Evolutionary conservation across 1,284 basidiomycete species (phyloP).

Genomic region (Gymnopus androsaceus): DNA sequence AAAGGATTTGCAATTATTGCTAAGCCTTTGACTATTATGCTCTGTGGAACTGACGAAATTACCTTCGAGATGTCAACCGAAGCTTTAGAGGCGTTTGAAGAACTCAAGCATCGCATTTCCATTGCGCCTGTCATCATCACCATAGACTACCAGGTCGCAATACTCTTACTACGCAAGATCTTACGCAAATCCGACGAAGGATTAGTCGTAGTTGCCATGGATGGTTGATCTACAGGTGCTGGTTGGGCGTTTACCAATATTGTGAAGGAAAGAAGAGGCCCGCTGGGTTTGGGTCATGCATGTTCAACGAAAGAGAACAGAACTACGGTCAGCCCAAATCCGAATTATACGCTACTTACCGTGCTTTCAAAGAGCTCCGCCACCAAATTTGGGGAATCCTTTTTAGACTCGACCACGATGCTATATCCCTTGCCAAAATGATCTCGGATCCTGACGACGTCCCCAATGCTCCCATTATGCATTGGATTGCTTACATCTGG

Average conservation of each 20-base stretch:
- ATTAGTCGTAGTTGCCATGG: constrained; percentile 33
- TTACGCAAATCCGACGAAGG: constrained; percentile 24
- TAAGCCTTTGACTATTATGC: constrained; percentile 30
- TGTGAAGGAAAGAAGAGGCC: constrained; percentile 23
- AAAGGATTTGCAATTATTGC: constrained; percentile 32
- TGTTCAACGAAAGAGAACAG: constrained; percentile 31
- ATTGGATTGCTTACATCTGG: constrained; percentile 35
- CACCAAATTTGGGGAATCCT: constrained; percentile 33
- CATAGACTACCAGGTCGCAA: constrained; percentile 31
- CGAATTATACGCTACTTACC: constrained; percentile 37
- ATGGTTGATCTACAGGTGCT: constrained; percentile 32
- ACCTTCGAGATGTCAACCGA: too few species aligned
- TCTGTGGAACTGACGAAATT: constrained; percentile 12
- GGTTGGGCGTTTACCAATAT: constrained; percentile 36
- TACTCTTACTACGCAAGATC: constrained; percentile 3
- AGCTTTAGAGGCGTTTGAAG: constrained; percentile 25
- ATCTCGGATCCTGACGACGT: constrained; percentile 34
- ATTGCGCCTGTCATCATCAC: constrained; percentile 27
- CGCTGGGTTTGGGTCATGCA: constrained; percentile 33
- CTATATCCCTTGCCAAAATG: constrained; percentile 37
- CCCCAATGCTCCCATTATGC: constrained; percentile 34
- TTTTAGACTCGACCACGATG: constrained; percentile 37
- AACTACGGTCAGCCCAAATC: constrained; percentile 42
- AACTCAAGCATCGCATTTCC: constrained; percentile 27
- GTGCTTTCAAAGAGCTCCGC: constrained; percentile 32